Base-by-base conservation (phyloP, 495 filamentous ascomycete genomes). In the Hypoxylon crocopeplum region DNA sequence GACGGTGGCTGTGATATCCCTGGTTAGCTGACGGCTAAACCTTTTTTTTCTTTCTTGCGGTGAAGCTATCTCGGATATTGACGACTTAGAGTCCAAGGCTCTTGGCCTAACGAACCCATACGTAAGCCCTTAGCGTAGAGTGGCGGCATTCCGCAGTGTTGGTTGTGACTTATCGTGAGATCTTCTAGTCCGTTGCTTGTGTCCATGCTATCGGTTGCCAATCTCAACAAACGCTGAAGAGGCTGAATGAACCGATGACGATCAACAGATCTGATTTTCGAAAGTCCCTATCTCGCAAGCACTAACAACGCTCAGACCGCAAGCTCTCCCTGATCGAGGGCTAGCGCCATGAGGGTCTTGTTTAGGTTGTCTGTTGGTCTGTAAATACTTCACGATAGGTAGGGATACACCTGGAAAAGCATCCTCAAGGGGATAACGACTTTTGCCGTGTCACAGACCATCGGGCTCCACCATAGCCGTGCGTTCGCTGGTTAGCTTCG, bases 171-270 rank as follows among this genome's bases (percentile, higher is more conserved):
- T 11, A 25, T 44, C 13, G 30, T 41, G 22, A 15, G 29, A 45
- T 48, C 30, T 17, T 37, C 25, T 25, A 32, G 10, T 16, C 38
- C 20, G 57, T 48, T 47, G 44, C 34, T 45, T 40, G 34, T 21
- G 29, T 52, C 17, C 36, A 44, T 39, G 22, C 38, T 53, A 57
- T 52, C 34, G 32, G 20, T 37, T 5, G 22, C 38, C 24, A 55
- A 59, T 33, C 27, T 50, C 38, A 46, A 27, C 16, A 40, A 58
- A 36, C 25, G 37, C 5, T 29, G 37, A 32, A 24, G 53, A 63
- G 60, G 54, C 54, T 59, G 44, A 58, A 59, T 34, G 30, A 49
- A 50, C 32, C 25, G 54, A 64, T 41, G 49, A 46, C 32, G 48
- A 64, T 64, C 54, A 59, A 47, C 37, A 59, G 54, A 46, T 49